phyloP scores from a whole-genome alignment of 2,329 filamentous ascomycete genomes.

The Beauveria brongniartii region DNA sequence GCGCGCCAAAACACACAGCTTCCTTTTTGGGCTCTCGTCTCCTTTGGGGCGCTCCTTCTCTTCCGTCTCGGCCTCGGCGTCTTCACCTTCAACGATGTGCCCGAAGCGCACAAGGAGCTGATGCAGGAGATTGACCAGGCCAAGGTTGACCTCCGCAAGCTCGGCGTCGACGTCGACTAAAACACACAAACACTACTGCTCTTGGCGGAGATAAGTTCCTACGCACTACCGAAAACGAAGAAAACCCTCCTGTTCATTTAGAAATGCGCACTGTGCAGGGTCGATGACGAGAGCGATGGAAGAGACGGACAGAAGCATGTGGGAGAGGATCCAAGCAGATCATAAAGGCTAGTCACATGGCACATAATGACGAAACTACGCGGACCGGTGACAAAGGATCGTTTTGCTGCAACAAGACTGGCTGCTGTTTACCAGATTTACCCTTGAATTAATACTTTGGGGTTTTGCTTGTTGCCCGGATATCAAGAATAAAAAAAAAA shows the following conservation, averaged over 20 bases:
- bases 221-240: neutral
- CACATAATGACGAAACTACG: neutral
- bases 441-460: neutral
- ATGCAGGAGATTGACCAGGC: slow-evolving; percentile 76
- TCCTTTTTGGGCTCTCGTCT: slow-evolving; percentile 85
- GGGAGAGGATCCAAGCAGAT: neutral
- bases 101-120: slow-evolving; percentile 80
- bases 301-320: neutral
- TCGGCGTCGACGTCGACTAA: slow-evolving; percentile 73
- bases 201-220: neutral
- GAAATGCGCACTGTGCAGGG: neutral
- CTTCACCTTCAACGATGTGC: slow-evolving; percentile 93
- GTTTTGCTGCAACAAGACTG: neutral
- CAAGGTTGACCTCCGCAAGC: slow-evolving; percentile 61
- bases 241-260: no score
- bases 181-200: neutral
- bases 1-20: slow-evolving; percentile 45
- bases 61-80: slow-evolving; percentile 88
- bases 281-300: neutral
- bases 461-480: neutral
- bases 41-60: slow-evolving; percentile 86
- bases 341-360: neutral
- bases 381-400: neutral
- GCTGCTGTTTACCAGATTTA: neutral
- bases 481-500: neutral